Base-by-base conservation (phyloP, 441 rosid species). In the Gossypium gossypioides region DNA sequence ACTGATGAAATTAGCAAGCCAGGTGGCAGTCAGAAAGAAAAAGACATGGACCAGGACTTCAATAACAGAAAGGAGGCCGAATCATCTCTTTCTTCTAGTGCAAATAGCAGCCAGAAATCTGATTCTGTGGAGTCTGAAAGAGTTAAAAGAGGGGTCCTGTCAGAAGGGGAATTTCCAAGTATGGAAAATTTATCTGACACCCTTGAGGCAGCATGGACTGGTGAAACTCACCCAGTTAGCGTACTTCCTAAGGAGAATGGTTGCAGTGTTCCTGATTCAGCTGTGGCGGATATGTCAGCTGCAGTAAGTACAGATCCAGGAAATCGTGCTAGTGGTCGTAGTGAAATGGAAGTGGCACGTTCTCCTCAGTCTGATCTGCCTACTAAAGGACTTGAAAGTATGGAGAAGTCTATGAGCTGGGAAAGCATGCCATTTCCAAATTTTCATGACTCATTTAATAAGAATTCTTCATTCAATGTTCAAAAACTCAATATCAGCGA, bases 121-220 rank as follows among this genome's bases (percentile, higher is more conserved):
- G 83, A 79, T 66, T 25, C 77, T 75, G 54, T 64, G 77, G 91
- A 84, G 68, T 75, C 85, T 76, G 84, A 78, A 37, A 86, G 76
- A 64, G 78, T 64, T 75, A 84, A 82, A 61, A 82, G 79, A 69
- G 74, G 82, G 50, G 83, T 77, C 16, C 81, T 21, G 65, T 84
- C 93, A 24, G 90, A 86, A 73, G 93, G 87, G 68, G 91, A 87
- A 73, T 83, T 86, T 74, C 88, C 84, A 69, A 50, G 46, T 34
- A 40, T 75, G 68, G 76, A 69, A 54, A 81, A 82, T 81, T 82
- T 90, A 75, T 84, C 93, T 59, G 87, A 88, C 69, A 86, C 85
- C 67, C 88, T 84, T 74, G 96, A 87, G 73, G 93, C 95, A 50
- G 91, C 93, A 55, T 91, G 97, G 96, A 88, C 84, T 6, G 96